Evolutionary conservation across 73 alveolate species (phyloP).

Genomic region (Paramecium primaurelia): DNA sequence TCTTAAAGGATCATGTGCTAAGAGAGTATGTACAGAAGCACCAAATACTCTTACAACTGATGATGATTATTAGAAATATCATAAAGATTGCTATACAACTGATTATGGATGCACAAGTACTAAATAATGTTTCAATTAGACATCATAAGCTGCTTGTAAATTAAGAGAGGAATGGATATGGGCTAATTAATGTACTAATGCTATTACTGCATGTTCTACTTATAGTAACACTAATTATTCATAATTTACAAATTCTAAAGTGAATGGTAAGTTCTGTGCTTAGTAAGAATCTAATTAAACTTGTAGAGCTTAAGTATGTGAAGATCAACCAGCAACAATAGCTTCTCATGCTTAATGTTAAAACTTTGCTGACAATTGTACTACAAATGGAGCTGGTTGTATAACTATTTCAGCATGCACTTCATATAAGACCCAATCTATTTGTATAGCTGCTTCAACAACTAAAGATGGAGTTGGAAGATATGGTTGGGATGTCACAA

Average conservation of each 20-base stretch:
- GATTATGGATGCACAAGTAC: background rate
- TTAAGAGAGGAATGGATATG: background rate
- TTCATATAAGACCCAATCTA: background rate
- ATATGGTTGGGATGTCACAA: background rate
- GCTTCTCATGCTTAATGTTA: background rate
- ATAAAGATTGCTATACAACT: background rate
- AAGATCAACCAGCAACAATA: background rate
- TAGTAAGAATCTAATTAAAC: background rate
- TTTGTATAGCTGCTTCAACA: background rate
- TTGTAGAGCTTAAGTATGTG: background rate
- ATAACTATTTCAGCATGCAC: background rate
- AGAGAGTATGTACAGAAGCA: constrained; percentile 1
- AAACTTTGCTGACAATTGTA: background rate
- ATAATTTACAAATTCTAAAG: background rate
- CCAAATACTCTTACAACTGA: background rate
- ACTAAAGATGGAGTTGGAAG: background rate
- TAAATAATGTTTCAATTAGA: background rate
- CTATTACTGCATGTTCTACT: background rate
- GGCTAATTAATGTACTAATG: background rate
- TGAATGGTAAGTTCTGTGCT: background rate
- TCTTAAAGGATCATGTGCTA: background rate
- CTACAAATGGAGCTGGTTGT: constrained; percentile 26
- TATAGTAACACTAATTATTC: background rate
- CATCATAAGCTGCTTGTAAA: background rate
- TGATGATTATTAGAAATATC: background rate